phyloP scores from a whole-genome alignment of 441 rosid species.

The Gossypium aridum region DNA sequence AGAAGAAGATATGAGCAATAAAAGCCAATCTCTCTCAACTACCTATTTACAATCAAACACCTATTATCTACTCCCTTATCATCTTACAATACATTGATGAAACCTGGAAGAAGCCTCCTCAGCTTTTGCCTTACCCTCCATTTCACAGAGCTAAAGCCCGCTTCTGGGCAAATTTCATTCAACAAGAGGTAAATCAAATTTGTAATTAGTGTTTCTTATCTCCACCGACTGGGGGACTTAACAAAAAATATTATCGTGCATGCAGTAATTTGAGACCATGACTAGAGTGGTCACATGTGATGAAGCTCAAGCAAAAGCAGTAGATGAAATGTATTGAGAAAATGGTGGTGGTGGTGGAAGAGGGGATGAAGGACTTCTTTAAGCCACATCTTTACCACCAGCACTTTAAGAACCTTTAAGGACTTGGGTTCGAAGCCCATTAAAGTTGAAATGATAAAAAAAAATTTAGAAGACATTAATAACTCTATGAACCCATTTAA shows the following conservation, averaged over 20 bases:
- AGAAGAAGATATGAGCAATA: not conserved
- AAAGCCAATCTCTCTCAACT: not conserved
- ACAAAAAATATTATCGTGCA: not conserved
- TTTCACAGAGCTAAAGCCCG: not conserved
- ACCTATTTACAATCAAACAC: not conserved
- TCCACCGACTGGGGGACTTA: not conserved
- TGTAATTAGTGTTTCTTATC: not conserved
- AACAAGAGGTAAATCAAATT: not conserved
- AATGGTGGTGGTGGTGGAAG: slow-evolving; percentile 9
- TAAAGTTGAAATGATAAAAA: too few species aligned
- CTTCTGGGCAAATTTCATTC: not conserved
- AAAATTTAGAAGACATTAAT: too few species aligned
- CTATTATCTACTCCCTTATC: too few species aligned
- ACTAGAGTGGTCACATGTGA: slow-evolving; percentile 12
- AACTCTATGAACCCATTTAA: too few species aligned
- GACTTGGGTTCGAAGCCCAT: too few species aligned
- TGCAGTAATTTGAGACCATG: slow-evolving; percentile 24
- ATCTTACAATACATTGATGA: not conserved
- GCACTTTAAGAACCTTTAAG: too few species aligned
- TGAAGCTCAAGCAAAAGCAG: slow-evolving; percentile 29
- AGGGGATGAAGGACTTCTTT: too few species aligned
- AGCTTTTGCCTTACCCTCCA: not conserved
- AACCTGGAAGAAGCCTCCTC: not conserved
- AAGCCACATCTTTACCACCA: too few species aligned
- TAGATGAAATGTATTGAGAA: slow-evolving; percentile 25